phyloP scores from a whole-genome alignment of 805 yeast genomes.

The Limtongozyma cylindracea region DNA sequence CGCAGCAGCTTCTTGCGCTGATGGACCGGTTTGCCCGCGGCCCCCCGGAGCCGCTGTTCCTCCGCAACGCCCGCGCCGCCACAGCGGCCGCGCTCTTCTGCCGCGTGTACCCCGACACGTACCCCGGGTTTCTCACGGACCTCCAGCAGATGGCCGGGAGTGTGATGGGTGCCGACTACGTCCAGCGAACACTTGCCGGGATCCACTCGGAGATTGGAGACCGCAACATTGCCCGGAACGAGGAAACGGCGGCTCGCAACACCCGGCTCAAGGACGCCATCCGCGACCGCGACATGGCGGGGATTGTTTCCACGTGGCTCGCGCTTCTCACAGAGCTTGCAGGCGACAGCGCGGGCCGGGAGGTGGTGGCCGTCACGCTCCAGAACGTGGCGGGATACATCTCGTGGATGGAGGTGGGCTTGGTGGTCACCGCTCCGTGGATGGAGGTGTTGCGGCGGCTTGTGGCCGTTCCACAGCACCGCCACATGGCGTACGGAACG shows the following conservation, averaged over 20 bases:
- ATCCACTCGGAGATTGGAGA: conserved; percentile 90
- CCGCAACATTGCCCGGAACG: conserved; percentile 51
- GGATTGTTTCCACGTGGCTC: conserved; percentile 44
- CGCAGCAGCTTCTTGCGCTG: too few species aligned
- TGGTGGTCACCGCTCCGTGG: conserved; percentile 37
- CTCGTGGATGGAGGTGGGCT: conserved; percentile 74
- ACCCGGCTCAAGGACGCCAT: conserved; percentile 59
- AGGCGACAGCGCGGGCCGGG: too few species aligned
- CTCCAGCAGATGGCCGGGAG: conserved; percentile 5
- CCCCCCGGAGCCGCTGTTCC: too few species aligned
- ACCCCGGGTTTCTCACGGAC: conserved; percentile 10
- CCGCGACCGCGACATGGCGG: conserved; percentile 49
- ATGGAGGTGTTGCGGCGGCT: conserved; percentile 31
- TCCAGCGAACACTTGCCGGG: conserved; percentile 41
- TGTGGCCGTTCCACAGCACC: conserved; percentile 20
- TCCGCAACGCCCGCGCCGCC: too few species aligned
- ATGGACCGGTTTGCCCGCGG: too few species aligned
- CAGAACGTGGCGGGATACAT: conserved; percentile 64
- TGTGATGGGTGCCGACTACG: conserved; percentile 25
- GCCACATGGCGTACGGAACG: conserved; percentile 31
- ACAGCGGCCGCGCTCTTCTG: too few species aligned
- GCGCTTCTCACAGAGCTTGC: too few species aligned
- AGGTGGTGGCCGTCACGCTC: too few species aligned
- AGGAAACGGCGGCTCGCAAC: conserved; percentile 35
- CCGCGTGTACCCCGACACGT: conserved; percentile 8